phyloP scores from a whole-genome alignment of 2,329 filamentous ascomycete genomes.

The Hymenoscyphus infarciens region DNA sequence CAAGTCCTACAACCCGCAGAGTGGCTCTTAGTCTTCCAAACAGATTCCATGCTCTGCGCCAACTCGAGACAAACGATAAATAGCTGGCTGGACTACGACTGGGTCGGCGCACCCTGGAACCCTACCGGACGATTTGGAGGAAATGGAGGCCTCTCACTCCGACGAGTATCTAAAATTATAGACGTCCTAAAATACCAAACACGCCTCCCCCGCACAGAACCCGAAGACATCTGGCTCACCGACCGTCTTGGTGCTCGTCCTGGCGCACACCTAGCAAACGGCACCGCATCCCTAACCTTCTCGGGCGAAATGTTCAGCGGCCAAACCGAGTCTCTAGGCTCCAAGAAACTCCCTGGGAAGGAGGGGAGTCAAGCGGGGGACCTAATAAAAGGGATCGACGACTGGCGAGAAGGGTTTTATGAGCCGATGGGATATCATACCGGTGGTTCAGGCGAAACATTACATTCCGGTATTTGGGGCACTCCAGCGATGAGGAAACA shows the following conservation, averaged over 20 bases:
- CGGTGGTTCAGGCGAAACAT: conserved; percentile 44
- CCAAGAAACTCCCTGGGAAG: conserved; percentile 25
- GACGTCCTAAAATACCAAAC: conserved; percentile 48
- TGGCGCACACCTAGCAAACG: conserved; percentile 48
- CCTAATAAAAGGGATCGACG: conserved; percentile 43
- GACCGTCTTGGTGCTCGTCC: conserved; percentile 50
- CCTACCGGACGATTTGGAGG: conserved; percentile 33
- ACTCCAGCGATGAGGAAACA: conserved; percentile 45
- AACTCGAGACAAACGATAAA: conserved; percentile 43
- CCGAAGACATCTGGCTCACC: conserved; percentile 56
- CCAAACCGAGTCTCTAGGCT: conserved; percentile 29
- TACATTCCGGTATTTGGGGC: conserved; percentile 49
- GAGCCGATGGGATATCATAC: conserved; percentile 58
- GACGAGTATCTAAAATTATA: conserved; percentile 51
- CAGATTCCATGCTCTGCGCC: conserved; percentile 54
- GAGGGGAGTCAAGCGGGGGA: conserved; percentile 28
- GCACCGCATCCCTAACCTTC: conserved; percentile 46
- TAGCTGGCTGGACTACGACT: conserved; percentile 36
- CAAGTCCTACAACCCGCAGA: conserved; percentile 46
- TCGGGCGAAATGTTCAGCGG: conserved; percentile 48
- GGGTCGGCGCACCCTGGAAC: conserved; percentile 36
- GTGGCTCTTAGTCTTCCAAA: conserved; percentile 54
- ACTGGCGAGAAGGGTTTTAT: conserved; percentile 51
- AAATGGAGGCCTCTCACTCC: conserved; percentile 41
- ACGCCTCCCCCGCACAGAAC: conserved; percentile 42